Base-by-base conservation (phyloP, 2,329 filamentous ascomycete species). In the Colletotrichum lini region DNA sequence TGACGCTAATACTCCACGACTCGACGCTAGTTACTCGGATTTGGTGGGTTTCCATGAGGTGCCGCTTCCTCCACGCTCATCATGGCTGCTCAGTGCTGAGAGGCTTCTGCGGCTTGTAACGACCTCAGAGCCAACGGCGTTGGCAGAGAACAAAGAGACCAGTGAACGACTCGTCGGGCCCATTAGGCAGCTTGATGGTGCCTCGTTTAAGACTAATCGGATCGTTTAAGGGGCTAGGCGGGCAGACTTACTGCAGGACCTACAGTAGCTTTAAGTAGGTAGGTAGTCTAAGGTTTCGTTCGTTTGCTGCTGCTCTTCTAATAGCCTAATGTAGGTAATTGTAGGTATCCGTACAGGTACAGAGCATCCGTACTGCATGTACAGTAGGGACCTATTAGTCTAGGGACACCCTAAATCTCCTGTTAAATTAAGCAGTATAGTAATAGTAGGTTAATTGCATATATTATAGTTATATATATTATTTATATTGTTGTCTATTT, bases 71-170 rank as follows among this genome's bases (percentile, higher is more conserved):
- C 38, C 52, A 8, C 52, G 13, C 18, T 7, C 30, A 35, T 9
- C 30, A 35, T 35, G 26, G 30, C 30, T 38, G 30, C 30, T 54
- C 16, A 13, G 26, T 30, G 18, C 13, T 26, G 23, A 47, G 56
- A 35, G 56, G 23, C 56, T 8, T 26, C n/a, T 40, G 42, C 38
- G 42, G 21, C 40, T 59, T 30, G 23, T 18, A 45, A 52, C 13
- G 21, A 45, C 18, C 44, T 30, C 58, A 30, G 30, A n/a, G 18
- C 58, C 47, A 53, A 62, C 47, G 47, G 59, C 21, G 38, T 52
- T 21, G 59, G 59, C 59, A 30, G 21, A n/a, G 47, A 53, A 62
- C 47, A 61, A 42, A 23, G 47, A 44, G 15, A 44, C 35, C 16
- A 52, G 9, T 18, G 6, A 47, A 44, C n/a, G 47, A 38, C 21